A percentile compares a stretch with the other conserved stretches of the same genome.
phyloP scores from a whole-genome alignment of 257 asterid species.

The Jaltomata sinuosa region DNA sequence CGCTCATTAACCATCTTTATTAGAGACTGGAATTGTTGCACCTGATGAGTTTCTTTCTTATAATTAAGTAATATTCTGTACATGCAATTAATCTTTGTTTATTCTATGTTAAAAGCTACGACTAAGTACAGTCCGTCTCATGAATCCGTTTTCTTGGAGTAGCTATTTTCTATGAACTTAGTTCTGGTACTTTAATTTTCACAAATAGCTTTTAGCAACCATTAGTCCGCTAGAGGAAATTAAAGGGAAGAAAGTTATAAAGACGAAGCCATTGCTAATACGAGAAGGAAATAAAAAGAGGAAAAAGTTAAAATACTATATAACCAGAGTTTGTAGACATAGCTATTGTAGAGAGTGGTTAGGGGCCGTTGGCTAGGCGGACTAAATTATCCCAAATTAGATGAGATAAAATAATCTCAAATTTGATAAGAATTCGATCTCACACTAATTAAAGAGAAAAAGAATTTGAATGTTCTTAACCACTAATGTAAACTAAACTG shows the following conservation, averaged over 20 bases:
- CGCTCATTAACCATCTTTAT: slow-evolving; percentile 54
- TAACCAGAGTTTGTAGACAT: no score
- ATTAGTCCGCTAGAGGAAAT: not conserved
- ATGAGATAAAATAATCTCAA: no score
- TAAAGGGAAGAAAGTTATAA: not conserved
- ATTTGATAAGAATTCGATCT: no score
- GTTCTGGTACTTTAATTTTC: not conserved
- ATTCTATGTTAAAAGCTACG: not conserved
- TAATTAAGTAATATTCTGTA: not conserved
- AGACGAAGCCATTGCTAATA: no score
- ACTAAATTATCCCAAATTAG: no score
- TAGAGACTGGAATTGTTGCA: not conserved
- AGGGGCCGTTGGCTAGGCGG: no score
- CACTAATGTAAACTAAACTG: no score
- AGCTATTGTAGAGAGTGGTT: no score
- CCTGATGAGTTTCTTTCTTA: not conserved
- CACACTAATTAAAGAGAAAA: no score
- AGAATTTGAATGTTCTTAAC: no score
- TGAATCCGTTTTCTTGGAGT: not conserved
- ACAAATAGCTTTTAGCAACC: not conserved
- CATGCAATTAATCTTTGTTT: not conserved
- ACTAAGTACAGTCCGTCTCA: not conserved
- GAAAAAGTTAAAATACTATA: not conserved
- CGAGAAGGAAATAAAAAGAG: not conserved
- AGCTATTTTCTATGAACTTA: not conserved